phyloP scores from a whole-genome alignment of 2,329 filamentous ascomycete species.

The Penicillium sp. region DNA sequence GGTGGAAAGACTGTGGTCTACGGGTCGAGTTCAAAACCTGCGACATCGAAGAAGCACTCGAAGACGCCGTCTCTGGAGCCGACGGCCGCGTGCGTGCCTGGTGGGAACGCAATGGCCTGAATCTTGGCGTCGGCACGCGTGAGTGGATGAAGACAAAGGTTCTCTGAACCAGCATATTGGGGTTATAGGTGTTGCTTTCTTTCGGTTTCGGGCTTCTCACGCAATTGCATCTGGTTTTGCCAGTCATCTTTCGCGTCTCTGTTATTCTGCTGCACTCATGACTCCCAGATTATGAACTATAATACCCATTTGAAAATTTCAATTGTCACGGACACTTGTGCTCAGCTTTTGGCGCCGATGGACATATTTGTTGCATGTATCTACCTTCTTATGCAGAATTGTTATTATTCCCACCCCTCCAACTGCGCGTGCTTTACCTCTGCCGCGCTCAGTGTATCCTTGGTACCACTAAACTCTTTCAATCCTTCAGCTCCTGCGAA shows the following conservation, averaged over 20 bases:
- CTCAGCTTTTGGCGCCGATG: background rate
- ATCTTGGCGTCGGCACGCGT: slow-evolving; percentile 75
- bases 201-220: background rate
- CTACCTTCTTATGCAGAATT: background rate
- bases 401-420: slow-evolving; percentile 15
- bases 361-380: slow-evolving; percentile 5
- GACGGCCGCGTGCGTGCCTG: slow-evolving; percentile 73
- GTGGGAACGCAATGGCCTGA: slow-evolving; percentile 85
- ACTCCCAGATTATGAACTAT: slow-evolving; percentile 16
- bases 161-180: slow-evolving; percentile 47
- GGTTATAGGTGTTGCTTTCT: slow-evolving; percentile 2
- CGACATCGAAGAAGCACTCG: slow-evolving; percentile 90
- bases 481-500: slow-evolving; percentile 38
- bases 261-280: slow-evolving; percentile 9
- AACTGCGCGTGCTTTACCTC: slow-evolving; percentile 30
- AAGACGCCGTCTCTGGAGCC: slow-evolving; percentile 72
- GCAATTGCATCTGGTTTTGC: background rate
- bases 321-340: slow-evolving; percentile 10
- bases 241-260: background rate
- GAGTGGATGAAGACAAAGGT: slow-evolving; percentile 86
- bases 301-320: slow-evolving; percentile 25
- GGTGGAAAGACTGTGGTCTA: slow-evolving; percentile 76
- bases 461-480: slow-evolving; percentile 25
- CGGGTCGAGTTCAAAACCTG: slow-evolving; percentile 91
- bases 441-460: slow-evolving; percentile 17